These are phyloP conservation scores for Phytophthora meadii DNA, from an alignment of 352 stramenopile species.

Conservation along the genomic window DNA sequence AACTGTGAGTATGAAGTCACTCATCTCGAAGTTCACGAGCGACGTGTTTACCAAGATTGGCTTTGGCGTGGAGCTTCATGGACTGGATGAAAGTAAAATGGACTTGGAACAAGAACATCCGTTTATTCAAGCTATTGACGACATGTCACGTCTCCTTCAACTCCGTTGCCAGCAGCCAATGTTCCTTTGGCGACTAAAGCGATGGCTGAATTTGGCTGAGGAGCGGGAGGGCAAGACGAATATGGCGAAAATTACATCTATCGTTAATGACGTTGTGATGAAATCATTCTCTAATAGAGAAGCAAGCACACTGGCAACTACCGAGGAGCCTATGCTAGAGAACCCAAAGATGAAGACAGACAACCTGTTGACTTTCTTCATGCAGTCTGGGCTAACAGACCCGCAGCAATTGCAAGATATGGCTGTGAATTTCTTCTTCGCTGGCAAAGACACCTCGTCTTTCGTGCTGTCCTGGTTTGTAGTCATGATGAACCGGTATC, in stretches of 20 bases:
- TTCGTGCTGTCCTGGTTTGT: conserved; percentile 76
- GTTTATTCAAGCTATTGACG: conserved; percentile 62
- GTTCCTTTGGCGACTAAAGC: conserved; percentile 61
- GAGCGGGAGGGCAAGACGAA: conserved; percentile 41
- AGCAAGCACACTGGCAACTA: neutral
- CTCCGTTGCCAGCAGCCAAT: conserved; percentile 49
- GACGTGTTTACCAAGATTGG: conserved; percentile 79
- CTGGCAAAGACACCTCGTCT: conserved; percentile 77
- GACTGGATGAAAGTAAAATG: conserved; percentile 35
- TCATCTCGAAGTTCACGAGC: conserved; percentile 67
- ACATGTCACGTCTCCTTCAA: conserved; percentile 42
- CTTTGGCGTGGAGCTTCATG: conserved; percentile 66
- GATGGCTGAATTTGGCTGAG: conserved; percentile 40
- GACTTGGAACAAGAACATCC: conserved; percentile 33
- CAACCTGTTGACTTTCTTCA: conserved; percentile 59
- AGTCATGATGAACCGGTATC: conserved; percentile 79
- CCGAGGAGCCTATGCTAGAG: neutral
- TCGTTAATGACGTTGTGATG: conserved; percentile 42
- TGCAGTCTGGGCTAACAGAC: conserved; percentile 35
- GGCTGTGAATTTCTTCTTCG: conserved; percentile 81
- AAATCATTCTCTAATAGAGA: conserved; percentile 37
- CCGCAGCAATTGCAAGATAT: conserved; percentile 67
- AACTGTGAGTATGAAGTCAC: conserved; percentile 42
- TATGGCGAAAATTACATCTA: conserved; percentile 43
- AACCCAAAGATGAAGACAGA: conserved; percentile 16